Base-by-base conservation (phyloP, 345 rosid species). In the Eucalyptus cloeziana region DNA sequence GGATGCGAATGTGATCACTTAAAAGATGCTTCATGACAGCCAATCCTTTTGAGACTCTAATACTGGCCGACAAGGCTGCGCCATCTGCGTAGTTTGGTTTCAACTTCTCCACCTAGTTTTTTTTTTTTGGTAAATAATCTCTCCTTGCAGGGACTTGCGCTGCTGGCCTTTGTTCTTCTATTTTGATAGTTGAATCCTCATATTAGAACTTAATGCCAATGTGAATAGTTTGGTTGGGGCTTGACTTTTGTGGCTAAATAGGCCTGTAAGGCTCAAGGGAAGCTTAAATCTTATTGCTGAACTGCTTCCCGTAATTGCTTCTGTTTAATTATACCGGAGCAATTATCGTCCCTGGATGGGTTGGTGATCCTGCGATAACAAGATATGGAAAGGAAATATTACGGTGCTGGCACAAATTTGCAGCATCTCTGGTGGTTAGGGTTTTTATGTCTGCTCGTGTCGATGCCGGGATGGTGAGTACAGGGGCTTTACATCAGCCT, bases 1-100 rank as follows among this genome's bases (percentile, higher is more conserved):
- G 95, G 91, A 88, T 95, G 33, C 93, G 96, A 80, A 58, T 91
- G 88, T 94, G 94, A 86, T 86, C 43, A 2, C 67, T 40, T 10
- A 69, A 52, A 22, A 60, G 64, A 86, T 60, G 47, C 83, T 76
- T 76, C 83, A 76, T 21, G 45, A 37, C 27, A 37, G 83, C 47
- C 27, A 37, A 76, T 76, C 47, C 83, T 76, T 37, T 37, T 40
- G 83, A 21, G 19, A n/a, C 83, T 37, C 47, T 76, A 37, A 37
- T 76, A 37, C 14, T 37, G 47, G 83, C 45, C 1, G 5, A 76
- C 83, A 21, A 37, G 47, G 83, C 40, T 37, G 81, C 37, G 47
- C 83, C 83, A 76, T 76, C 83, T 76, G 83, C 30, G 27, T 37
- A 76, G 83, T 76, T 40, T 76, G 27, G 83, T 37, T 76, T 76